phyloP scores from a whole-genome alignment of 2,329 filamentous ascomycete species.

The Xenosphaeropsis pyriputrescens region DNA sequence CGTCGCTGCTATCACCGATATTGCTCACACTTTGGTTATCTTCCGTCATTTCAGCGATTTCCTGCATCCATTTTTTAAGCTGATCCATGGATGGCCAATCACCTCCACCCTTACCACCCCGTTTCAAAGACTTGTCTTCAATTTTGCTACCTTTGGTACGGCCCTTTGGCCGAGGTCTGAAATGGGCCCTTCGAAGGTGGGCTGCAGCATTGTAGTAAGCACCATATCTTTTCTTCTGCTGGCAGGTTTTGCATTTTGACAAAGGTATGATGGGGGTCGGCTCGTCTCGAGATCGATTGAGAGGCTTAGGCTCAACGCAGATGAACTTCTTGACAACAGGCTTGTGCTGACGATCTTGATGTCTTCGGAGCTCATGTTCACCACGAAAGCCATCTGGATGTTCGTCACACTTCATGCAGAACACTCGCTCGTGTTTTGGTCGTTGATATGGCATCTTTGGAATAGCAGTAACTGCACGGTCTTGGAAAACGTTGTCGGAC shows the following conservation, averaged over 20 bases:
- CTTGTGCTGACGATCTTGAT: conserved; percentile 53
- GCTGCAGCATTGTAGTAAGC: conserved; percentile 93
- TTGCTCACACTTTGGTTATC: conserved; percentile 15
- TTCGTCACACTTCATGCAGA: conserved; percentile 65
- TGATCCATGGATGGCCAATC: conserved; percentile 40
- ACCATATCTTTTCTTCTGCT: conserved; percentile 73
- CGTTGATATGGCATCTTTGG: conserved; percentile 18
- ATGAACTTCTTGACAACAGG: conserved; percentile 37
- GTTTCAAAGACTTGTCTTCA: conserved; percentile 24
- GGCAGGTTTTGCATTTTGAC: conserved; percentile 71
- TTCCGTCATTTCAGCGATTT: conserved; percentile 25
- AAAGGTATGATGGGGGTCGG: conserved; percentile 48
- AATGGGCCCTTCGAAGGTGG: conserved; percentile 77
- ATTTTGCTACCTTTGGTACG: conserved; percentile 21
- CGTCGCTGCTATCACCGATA: conserved; percentile 20
- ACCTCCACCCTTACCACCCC: conserved; percentile 37
- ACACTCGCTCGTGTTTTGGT: conserved; percentile 38
- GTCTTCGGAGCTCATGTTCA: conserved; percentile 69
- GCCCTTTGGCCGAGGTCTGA: conserved; percentile 47
- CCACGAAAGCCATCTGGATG: conserved; percentile 80
- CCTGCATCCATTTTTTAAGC: conserved; percentile 44
- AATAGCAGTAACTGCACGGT: conserved; percentile 14
- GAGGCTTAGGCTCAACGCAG: conserved; percentile 36
- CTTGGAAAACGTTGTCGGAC: conserved; percentile 5
- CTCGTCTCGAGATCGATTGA: conserved; percentile 19